A percentile compares a stretch with the other conserved stretches of the same genome.
phyloP scores from a whole-genome alignment of 2,329 filamentous ascomycete genomes.

The Mycogone perniciosa region DNA sequence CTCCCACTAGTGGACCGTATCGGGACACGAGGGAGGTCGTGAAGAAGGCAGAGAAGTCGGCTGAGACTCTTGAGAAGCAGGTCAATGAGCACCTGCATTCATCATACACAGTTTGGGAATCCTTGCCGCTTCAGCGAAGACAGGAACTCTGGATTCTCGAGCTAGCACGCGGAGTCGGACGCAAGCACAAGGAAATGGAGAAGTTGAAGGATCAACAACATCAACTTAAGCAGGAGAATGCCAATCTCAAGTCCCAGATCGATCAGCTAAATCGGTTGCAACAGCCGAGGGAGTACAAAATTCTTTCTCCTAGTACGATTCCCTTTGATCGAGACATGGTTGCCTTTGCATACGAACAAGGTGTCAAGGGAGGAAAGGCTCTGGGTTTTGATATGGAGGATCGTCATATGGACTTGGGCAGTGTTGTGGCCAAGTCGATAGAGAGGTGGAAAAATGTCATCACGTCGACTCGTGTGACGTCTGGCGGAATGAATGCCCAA shows the following conservation, averaged over 20 bases:
- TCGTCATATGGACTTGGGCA: conserved; percentile 45
- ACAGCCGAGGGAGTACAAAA: conserved; percentile 53
- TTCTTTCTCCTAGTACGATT: conserved; percentile 45
- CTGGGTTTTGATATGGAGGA: conserved; percentile 47
- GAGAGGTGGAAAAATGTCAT: conserved; percentile 58
- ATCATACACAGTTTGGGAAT: conserved; percentile 71
- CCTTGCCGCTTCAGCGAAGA: conserved; percentile 49
- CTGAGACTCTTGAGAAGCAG: conserved; percentile 58
- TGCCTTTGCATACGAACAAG: conserved; percentile 40
- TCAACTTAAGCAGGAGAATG: conserved; percentile 48
- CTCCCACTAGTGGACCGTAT: conserved; percentile 33
- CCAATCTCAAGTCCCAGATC: conserved; percentile 51
- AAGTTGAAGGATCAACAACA: conserved; percentile 45
- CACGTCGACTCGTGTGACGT: conserved; percentile 39
- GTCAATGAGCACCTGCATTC: conserved; percentile 70
- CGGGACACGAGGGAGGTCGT: conserved; percentile 41
- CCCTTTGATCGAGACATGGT: conserved; percentile 46
- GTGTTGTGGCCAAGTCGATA: conserved; percentile 48
- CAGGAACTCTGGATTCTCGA: conserved; percentile 57
- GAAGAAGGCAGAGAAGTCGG: conserved; percentile 44
- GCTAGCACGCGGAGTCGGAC: conserved; percentile 52
- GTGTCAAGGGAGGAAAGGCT: conserved; percentile 31
- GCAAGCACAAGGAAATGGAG: conserved; percentile 49
- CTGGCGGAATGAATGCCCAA: conserved; percentile 45
- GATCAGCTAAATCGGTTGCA: conserved; percentile 53